phyloP scores from a whole-genome alignment of 345 rosid species.

The Hypericum androsaemum region DNA sequence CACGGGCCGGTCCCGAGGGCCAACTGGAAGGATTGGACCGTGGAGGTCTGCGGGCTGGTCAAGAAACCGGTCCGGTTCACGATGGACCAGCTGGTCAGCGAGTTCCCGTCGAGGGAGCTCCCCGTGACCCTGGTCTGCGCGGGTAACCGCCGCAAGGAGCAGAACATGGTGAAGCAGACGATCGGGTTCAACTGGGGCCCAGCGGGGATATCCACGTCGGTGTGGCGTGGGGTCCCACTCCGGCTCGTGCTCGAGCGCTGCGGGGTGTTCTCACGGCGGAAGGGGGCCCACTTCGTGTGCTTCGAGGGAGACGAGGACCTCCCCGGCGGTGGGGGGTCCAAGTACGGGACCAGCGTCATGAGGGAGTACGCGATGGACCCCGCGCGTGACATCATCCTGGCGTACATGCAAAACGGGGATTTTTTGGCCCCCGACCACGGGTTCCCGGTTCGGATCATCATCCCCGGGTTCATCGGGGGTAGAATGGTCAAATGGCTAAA shows the following conservation, averaged over 20 bases:
- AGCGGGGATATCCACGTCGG: constrained; percentile 65
- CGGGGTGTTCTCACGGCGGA: constrained; percentile 48
- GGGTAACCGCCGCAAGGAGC: constrained; percentile 87
- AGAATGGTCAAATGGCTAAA: constrained; percentile 94
- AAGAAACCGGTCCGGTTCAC: constrained; percentile 51
- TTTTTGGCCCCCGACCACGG: constrained; percentile 77
- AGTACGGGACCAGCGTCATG: constrained; percentile 71
- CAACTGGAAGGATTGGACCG: constrained; percentile 59
- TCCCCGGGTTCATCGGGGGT: constrained; percentile 91
- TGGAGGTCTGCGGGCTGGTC: constrained; percentile 74
- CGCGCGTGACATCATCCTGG: constrained; percentile 65
- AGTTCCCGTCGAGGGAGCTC: constrained; percentile 56
- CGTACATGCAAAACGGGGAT: constrained; percentile 96
- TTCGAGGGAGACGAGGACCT: constrained; percentile 93
- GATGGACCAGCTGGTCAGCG: constrained; percentile 65
- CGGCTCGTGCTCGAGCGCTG: constrained; percentile 56
- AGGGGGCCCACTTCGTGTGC: constrained; percentile 71
- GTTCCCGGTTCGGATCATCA: constrained; percentile 66
- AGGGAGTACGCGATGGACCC: constrained; percentile 78
- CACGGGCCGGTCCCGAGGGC: constrained; percentile 72
- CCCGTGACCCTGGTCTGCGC: constrained; percentile 85
- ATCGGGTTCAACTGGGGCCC: constrained; percentile 96
- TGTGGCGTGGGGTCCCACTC: constrained; percentile 75
- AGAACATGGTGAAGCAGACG: constrained; percentile 76
- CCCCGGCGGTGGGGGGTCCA: constrained; percentile 93